Conservation (phyloP, 306 rosid species). For the Sesbania bispinosa region DNA sequence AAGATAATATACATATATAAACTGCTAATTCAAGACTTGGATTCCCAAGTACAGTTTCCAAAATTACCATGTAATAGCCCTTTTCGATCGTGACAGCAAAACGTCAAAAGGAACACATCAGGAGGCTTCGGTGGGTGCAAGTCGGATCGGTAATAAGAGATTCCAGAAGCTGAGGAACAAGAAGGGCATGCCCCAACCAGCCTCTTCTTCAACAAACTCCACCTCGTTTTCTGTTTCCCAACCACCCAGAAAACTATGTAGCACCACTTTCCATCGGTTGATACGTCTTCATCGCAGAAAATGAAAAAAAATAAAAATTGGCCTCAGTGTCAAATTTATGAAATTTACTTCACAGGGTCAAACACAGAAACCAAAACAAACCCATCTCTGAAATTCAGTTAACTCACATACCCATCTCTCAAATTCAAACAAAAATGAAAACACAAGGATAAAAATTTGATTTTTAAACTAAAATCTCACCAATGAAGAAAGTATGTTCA, state of each 20-base stretch:
- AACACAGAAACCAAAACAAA: not conserved
- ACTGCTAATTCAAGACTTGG: not conserved
- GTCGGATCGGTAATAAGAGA: slow-evolving; percentile 59
- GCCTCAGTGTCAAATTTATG: not conserved
- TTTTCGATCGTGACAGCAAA: slow-evolving; percentile 67
- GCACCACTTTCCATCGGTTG: slow-evolving; percentile 99
- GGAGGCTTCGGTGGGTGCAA: slow-evolving; percentile 69
- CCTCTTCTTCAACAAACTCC: slow-evolving; percentile 85
- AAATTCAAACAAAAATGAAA: slow-evolving; percentile 3
- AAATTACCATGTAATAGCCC: slow-evolving; percentile 86
- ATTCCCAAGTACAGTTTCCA: not conserved
- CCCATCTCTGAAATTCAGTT: slow-evolving; percentile 11
- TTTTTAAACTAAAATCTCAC: not conserved
- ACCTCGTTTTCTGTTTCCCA: slow-evolving; percentile 69
- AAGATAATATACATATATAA: slow-evolving; percentile 6
- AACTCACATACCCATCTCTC: slow-evolving; percentile 17
- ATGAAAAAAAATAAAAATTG: not conserved
- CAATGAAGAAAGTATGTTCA: not conserved
- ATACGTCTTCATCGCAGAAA: slow-evolving; percentile 56
- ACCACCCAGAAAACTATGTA: slow-evolving; percentile 85
- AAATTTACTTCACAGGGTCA: slow-evolving; percentile 2
- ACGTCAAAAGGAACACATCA: slow-evolving; percentile 75
- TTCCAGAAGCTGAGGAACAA: slow-evolving; percentile 81
- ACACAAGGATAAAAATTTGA: not conserved
- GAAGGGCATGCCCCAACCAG: slow-evolving; percentile 79